Base-by-base conservation (phyloP, 2,329 filamentous ascomycete species). In the Elsinoe fawcettii region DNA sequence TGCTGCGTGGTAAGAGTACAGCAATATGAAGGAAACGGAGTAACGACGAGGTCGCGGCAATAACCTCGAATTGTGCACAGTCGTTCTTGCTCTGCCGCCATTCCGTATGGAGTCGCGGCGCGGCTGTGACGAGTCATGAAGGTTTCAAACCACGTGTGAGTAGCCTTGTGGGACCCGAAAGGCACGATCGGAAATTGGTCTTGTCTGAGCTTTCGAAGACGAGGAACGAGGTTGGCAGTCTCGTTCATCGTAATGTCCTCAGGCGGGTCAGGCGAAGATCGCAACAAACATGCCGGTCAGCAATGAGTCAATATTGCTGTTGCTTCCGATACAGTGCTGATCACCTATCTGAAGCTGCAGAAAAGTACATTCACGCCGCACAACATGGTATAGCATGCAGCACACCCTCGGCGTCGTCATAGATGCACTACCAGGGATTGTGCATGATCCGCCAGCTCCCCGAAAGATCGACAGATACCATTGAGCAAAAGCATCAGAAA, bases 371-470 rank as follows among this genome's bases (percentile, higher is more conserved):
- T 27, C 18, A 46, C 41, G 20, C 18, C 22, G 14, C 11, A 7
- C 11, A 46, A 25, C 41, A 46, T 46, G 41, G 22, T 46, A 46
- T 46, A 25, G 41, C 20, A 27, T 27, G 16, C 41, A 46, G 12
- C 23, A 25, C 18, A 5, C n/a, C 22, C 41, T 20, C 9, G 23
- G 41, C 16, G 41, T 25, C 23, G 41, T 46, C 41, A n/a, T 23
- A 12, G 3, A 46, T 25, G 22, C 18, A 46, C 22, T 5, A 25
- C 11, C 41, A 23, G 46, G 46, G 49, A 53, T 39, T 20, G 11
- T 53, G 49, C 49, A 53, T 36, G 49, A 34, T 39, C 49, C 49
- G 49, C 4, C 12, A 22, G 49, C 25, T 53, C 49, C 49, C 49
- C 49, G 32, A 30, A 16, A 25, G 23, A 53, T 30, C 20, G 16